These are phyloP conservation scores for Polytolypa hystricis DNA, from an alignment of 2,329 filamentous ascomycete species.

Conservation along the genomic window DNA sequence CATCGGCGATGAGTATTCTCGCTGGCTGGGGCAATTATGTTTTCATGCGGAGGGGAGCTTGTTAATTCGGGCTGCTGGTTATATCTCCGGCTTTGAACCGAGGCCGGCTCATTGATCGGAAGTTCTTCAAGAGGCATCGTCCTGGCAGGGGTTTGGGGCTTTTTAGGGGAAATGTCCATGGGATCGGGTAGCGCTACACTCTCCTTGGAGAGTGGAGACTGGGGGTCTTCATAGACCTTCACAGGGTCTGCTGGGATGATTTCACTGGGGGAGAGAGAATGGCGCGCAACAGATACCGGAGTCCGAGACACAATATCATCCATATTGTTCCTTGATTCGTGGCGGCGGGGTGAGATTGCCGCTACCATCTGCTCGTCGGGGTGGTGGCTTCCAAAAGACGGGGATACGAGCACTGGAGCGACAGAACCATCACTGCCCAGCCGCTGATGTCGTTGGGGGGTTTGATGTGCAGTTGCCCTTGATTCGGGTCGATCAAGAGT, in stretches of 20 bases:
- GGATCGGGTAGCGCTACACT: conserved; percentile 10
- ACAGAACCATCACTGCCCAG: conserved; percentile 6
- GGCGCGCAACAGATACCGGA: conserved; percentile 6
- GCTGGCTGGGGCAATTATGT: conserved; percentile 6
- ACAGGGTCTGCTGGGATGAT: conserved; percentile 19
- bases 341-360: conserved; percentile 7
- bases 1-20: conserved; percentile 22
- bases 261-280: conserved; percentile 20
- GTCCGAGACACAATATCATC: conserved; percentile 8
- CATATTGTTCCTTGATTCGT: conserved; percentile 3
- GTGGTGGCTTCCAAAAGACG: conserved; percentile 6
- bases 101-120: conserved; percentile 26
- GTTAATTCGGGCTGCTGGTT: conserved; percentile 13
- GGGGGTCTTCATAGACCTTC: conserved; percentile 44
- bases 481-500: not conserved
- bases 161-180: conserved; percentile 11
- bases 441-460: conserved; percentile 5
- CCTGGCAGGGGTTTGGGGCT: conserved; percentile 16
- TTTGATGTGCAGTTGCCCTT: not conserved
- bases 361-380: conserved; percentile 8
- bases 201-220: conserved; percentile 24
- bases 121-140: conserved; percentile 28
- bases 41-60: conserved; percentile 5
- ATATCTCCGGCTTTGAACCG: conserved; percentile 15
- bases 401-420: conserved; percentile 10